Conservation (phyloP, 441 rosid species). For the Cnidoscolus chayamansa region DNA sequence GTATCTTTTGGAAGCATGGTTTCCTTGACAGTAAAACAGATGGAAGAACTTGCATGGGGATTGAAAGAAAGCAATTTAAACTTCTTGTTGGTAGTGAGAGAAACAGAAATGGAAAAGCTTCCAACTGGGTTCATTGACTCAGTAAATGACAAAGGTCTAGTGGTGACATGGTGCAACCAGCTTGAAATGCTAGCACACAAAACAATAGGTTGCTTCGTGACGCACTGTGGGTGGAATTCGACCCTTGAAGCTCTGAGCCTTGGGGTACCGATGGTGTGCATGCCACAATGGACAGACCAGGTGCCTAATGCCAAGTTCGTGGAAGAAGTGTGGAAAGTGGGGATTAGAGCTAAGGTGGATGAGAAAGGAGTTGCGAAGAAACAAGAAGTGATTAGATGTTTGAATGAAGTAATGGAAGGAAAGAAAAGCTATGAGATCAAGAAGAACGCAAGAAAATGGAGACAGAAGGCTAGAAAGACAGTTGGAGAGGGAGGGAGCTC, state of each 20-base stretch:
- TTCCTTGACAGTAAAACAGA: conserved; percentile 30
- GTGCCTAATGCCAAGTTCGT: conserved; percentile 45
- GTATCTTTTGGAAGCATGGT: conserved; percentile 62
- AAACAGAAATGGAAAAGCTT: conserved; percentile 32
- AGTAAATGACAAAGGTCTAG: conserved; percentile 28
- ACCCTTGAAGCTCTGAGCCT: conserved; percentile 52
- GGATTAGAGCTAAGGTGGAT: conserved; percentile 53
- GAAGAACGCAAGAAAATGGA: conserved; percentile 52
- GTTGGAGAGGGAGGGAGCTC: conserved; percentile 65
- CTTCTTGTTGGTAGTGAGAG: conserved; percentile 52
- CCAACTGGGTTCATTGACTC: conserved; percentile 36
- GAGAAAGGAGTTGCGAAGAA: conserved; percentile 46
- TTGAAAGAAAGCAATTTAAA: conserved; percentile 35
- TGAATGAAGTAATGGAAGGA: conserved; percentile 62
- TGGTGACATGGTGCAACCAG: conserved; percentile 54
- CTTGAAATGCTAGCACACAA: conserved; percentile 43
- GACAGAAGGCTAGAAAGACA: conserved; percentile 45
- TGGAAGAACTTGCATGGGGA: conserved; percentile 44
- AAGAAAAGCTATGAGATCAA: conserved; percentile 42
- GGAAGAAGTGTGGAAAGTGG: conserved; percentile 51
- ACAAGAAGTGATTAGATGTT: conserved; percentile 45
- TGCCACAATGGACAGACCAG: conserved; percentile 58
- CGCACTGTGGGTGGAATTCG: conserved; percentile 65
- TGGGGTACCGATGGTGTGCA: conserved; percentile 49
- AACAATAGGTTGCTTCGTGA: conserved; percentile 45